A percentile compares a stretch with the other conserved stretches of the same genome.
These are phyloP conservation scores for Rhodotorula babjevae DNA, from an alignment of 768 basidiomycete species.

Conservation along the genomic window DNA sequence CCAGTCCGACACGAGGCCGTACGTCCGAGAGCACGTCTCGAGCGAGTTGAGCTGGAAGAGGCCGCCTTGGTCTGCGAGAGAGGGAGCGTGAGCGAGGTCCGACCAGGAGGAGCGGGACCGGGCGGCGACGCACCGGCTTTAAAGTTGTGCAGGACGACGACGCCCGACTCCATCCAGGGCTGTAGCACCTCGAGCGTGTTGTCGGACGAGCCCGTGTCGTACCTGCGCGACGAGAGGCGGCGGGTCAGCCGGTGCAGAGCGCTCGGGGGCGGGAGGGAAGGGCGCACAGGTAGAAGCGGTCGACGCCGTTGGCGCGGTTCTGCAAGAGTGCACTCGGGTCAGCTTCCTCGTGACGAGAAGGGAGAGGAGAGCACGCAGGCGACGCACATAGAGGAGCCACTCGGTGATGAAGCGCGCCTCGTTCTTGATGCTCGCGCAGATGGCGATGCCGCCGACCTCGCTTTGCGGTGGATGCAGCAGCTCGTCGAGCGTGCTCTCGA, in stretches of 20 bases:
- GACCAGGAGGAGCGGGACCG: not conserved
- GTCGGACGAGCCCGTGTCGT: slow-evolving; percentile 22
- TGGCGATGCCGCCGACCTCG: not conserved
- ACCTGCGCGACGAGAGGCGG: slow-evolving; percentile 2
- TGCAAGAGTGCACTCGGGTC: not conserved
- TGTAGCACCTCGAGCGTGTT: slow-evolving; percentile 13
- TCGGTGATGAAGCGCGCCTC: not conserved
- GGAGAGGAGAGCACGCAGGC: not conserved
- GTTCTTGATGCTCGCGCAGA: not conserved
- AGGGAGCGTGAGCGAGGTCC: not conserved
- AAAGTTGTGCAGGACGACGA: slow-evolving; percentile 9
- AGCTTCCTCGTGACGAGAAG: not conserved
- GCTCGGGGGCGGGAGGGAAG: not conserved
- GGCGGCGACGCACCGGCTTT: not conserved
- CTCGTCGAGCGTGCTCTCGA: not conserved
- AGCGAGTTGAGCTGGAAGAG: slow-evolving; percentile 9
- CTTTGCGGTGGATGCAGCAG: not conserved
- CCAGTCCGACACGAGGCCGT: slow-evolving; percentile 7
- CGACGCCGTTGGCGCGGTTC: slow-evolving; percentile 4
- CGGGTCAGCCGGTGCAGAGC: too few species aligned
- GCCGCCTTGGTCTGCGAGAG: not conserved
- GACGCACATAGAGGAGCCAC: slow-evolving; percentile 16
- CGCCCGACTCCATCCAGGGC: slow-evolving; percentile 13
- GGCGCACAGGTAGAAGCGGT: slow-evolving; percentile 16
- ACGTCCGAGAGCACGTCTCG: slow-evolving; percentile 6